Conservation (phyloP, 495 filamentous ascomycete species). For the Podospora pseudopauciseta region DNA sequence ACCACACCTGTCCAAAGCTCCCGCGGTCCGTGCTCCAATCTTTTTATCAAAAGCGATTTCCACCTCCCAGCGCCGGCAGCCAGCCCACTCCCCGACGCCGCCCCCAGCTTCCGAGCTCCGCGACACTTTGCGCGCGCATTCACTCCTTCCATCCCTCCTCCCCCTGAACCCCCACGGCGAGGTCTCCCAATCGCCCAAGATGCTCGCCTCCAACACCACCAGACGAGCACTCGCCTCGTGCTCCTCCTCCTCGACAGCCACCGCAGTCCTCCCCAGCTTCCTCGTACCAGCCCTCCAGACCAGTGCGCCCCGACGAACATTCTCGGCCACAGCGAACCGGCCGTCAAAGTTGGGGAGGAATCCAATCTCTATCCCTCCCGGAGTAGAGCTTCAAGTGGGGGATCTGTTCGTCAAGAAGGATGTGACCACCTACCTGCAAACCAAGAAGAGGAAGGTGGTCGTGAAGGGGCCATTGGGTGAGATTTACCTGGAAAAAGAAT, state of each 20-base stretch:
- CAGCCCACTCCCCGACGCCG: not conserved
- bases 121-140: not conserved
- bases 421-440: constrained; percentile 47
- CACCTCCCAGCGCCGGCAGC: not conserved
- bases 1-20: constrained; percentile 8
- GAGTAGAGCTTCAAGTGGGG: constrained; percentile 69
- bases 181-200: constrained; percentile 25
- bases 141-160: not conserved
- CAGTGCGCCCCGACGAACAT: constrained; percentile 49
- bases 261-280: constrained; percentile 58
- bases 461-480: constrained; percentile 74
- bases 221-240: constrained; percentile 36
- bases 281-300: constrained; percentile 70
- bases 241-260: constrained; percentile 31
- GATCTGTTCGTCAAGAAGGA: constrained; percentile 54
- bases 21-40: constrained; percentile 4
- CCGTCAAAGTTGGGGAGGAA: constrained; percentile 81
- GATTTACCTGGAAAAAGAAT: constrained; percentile 15
- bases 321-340: constrained; percentile 63
- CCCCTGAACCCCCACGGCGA: not conserved
- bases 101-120: constrained; percentile 5
- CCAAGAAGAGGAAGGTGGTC: constrained; percentile 58
- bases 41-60: constrained; percentile 11
- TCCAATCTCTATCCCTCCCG: constrained; percentile 76
- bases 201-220: constrained; percentile 49